These are phyloP conservation scores for Polysphondylium violaceum DNA, from an alignment of 78 protist genomes.

Conservation along the genomic window DNA sequence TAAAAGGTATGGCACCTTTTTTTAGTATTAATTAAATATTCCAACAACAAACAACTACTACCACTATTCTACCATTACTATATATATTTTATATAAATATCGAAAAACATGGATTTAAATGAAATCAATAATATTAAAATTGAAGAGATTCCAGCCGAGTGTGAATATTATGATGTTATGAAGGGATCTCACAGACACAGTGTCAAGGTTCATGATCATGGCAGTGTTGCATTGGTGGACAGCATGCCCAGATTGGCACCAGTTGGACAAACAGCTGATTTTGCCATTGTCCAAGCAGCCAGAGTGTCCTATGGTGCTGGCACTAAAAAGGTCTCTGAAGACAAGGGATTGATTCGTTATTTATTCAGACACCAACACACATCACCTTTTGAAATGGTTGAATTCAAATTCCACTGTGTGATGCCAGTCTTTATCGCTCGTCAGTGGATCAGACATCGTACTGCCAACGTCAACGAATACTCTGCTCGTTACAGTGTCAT, in stretches of 20 bases:
- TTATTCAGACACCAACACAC: slow-evolving; percentile 75
- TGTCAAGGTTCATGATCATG: slow-evolving; percentile 72
- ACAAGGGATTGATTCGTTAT: slow-evolving; percentile 68
- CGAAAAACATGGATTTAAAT: too few relatives aligned
- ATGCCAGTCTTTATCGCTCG: slow-evolving; percentile 78
- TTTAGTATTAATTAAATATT: too few relatives aligned
- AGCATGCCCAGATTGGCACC: slow-evolving; percentile 81
- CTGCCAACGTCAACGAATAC: slow-evolving; percentile 79
- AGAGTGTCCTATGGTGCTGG: slow-evolving; percentile 81
- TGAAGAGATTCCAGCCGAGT: slow-evolving; percentile 20
- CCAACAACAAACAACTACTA: too few relatives aligned
- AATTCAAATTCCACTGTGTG: slow-evolving; percentile 78
- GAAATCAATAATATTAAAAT: slow-evolving; percentile 42
- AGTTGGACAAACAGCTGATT: slow-evolving; percentile 80
- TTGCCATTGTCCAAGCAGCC: slow-evolving; percentile 68
- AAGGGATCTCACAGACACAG: slow-evolving; percentile 64
- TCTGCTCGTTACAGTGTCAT: slow-evolving; percentile 68
- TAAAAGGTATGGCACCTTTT: too few relatives aligned
- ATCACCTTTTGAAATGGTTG: slow-evolving; percentile 80
- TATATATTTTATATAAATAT: too few relatives aligned
- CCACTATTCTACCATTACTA: too few relatives aligned
- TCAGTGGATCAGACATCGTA: slow-evolving; percentile 80
- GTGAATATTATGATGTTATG: slow-evolving; percentile 73
- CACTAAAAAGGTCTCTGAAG: slow-evolving; percentile 71
- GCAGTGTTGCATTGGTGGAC: slow-evolving; percentile 75